phyloP scores from a whole-genome alignment of 176 grass and related monocot species.

The Carex pumila region DNA sequence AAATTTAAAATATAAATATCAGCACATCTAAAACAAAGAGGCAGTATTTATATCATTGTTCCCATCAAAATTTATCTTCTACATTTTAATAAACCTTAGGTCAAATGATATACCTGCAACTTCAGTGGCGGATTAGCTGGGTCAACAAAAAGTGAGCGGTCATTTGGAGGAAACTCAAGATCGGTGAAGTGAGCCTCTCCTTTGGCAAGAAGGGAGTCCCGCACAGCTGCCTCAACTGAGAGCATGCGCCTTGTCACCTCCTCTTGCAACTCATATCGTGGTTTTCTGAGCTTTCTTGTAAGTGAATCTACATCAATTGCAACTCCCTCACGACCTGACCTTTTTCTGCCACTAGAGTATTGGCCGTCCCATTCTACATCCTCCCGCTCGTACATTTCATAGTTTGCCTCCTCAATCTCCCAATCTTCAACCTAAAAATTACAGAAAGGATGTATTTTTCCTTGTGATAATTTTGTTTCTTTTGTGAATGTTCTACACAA shows the following conservation, averaged over 20 bases:
- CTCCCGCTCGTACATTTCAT: slow-evolving; percentile 82
- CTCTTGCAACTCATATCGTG: slow-evolving; percentile 84
- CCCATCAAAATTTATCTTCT: not conserved
- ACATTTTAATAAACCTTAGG: slow-evolving; percentile 7
- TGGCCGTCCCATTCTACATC: slow-evolving; percentile 99
- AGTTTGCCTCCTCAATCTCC: slow-evolving; percentile 87
- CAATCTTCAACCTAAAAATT: slow-evolving; percentile 72
- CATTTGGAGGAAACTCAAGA: slow-evolving; percentile 89
- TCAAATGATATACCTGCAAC: slow-evolving; percentile 58
- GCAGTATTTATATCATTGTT: not conserved
- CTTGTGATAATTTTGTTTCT: slow-evolving; percentile 10
- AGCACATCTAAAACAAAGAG: not conserved
- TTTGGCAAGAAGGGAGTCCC: slow-evolving; percentile 79
- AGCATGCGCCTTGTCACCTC: slow-evolving; percentile 93
- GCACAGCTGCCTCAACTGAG: slow-evolving; percentile 92
- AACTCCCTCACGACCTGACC: slow-evolving; percentile 52
- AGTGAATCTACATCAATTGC: slow-evolving; percentile 88
- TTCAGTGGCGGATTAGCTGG: slow-evolving; percentile 65
- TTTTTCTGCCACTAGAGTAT: slow-evolving; percentile 95
- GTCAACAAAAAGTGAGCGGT: slow-evolving; percentile 78
- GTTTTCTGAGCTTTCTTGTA: slow-evolving; percentile 69
- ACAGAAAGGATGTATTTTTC: slow-evolving; percentile 14
- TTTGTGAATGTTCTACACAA: not conserved
- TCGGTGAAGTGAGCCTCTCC: slow-evolving; percentile 86
- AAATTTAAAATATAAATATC: slow-evolving; percentile 18